phyloP scores from a whole-genome alignment of 2,329 filamentous ascomycete species.

The Albophoma yamanashiensis region DNA sequence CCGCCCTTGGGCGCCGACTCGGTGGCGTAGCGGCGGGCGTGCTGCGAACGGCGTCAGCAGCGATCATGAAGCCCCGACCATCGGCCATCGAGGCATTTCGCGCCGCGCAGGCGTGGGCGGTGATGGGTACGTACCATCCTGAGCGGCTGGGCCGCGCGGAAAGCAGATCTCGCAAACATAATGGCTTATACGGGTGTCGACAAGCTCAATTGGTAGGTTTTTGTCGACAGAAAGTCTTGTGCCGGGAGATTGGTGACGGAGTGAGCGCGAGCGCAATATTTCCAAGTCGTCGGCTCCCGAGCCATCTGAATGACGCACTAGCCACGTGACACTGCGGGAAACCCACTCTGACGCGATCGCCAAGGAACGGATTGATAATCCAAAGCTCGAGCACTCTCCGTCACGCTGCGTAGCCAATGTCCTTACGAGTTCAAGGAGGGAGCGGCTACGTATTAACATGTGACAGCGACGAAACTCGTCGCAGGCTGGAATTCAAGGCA shows the following conservation, averaged over 20 bases:
- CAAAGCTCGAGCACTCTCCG: not conserved
- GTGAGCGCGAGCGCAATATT: not conserved
- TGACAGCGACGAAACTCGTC: not conserved
- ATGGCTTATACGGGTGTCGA: slow-evolving; percentile 13
- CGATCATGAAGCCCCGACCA: not conserved
- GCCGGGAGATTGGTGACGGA: not conserved
- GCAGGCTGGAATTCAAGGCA: not conserved
- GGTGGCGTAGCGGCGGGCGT: slow-evolving; percentile 58
- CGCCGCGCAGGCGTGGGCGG: not conserved
- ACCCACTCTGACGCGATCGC: not conserved
- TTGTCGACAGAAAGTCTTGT: slow-evolving; percentile 2
- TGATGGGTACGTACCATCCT: slow-evolving; percentile 42
- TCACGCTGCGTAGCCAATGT: not conserved
- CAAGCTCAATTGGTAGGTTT: slow-evolving; percentile 13
- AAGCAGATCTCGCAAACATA: slow-evolving; percentile 58
- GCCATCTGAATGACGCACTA: not conserved
- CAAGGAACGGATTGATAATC: not conserved
- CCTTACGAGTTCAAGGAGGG: no score
- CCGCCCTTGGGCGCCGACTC: slow-evolving; percentile 39
- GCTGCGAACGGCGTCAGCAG: slow-evolving; percentile 28
- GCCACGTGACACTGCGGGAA: not conserved
- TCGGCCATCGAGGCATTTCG: not conserved
- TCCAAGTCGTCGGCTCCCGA: not conserved
- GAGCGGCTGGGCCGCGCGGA: slow-evolving; percentile 54
- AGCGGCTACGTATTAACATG: not conserved